Evolutionary conservation across 345 rosid species (phyloP).

Genomic region (Murraya koenigii): DNA sequence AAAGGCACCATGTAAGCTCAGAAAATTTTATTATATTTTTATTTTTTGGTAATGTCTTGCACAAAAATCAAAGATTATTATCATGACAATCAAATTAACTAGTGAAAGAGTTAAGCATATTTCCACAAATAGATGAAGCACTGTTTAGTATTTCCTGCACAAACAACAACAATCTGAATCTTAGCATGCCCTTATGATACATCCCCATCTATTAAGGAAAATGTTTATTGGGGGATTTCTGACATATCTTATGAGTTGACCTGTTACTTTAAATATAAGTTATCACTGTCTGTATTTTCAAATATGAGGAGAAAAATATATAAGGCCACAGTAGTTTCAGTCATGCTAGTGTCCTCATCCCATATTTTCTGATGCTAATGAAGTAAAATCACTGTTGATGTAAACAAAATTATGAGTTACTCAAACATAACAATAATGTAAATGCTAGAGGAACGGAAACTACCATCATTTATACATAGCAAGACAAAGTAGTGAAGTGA

Average conservation of each 20-base stretch:
- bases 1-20: constrained; percentile 3
- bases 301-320: background rate
- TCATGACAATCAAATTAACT: background rate
- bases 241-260: background rate
- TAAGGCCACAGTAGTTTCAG: background rate
- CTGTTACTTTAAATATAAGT: background rate
- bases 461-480: background rate
- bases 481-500: constrained; percentile 2
- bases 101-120: background rate
- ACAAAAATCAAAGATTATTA: background rate
- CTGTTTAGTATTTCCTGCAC: background rate
- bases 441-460: background rate
- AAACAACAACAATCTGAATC: background rate
- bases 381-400: background rate
- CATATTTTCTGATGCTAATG: background rate
- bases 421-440: background rate
- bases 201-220: background rate
- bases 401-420: background rate
- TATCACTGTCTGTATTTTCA: background rate
- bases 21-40: background rate
- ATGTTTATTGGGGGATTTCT: too few relatives aligned
- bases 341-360: background rate
- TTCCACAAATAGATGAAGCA: background rate
- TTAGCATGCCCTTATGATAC: background rate
- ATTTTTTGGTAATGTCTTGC: background rate